Percentiles rank a stretch among this genome's conserved stretches.
phyloP scores from a whole-genome alignment of 257 asterid genomes.

The Perilla frutescens region DNA sequence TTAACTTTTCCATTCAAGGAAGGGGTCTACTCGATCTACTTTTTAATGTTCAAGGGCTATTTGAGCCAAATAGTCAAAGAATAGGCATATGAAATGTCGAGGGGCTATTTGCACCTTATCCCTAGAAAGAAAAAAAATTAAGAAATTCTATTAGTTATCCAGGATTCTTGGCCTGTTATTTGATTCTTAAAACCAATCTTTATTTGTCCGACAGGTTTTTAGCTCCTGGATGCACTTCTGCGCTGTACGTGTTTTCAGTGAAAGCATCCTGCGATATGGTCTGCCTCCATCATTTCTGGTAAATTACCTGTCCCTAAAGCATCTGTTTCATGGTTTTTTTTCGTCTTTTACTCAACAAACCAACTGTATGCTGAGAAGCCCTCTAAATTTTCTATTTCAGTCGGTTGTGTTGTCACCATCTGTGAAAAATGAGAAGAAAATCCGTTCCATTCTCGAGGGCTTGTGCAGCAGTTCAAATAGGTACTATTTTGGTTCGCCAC shows the following conservation, averaged over 20 bases:
- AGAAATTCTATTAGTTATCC: conserved; percentile 3
- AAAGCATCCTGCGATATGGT: conserved; percentile 93
- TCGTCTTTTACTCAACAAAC: neutral
- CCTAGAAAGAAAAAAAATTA: neutral
- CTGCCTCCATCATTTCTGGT: conserved; percentile 78
- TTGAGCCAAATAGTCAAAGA: too few relatives aligned
- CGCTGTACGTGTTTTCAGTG: conserved; percentile 88
- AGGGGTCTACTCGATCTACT: too few relatives aligned
- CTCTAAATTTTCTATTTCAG: conserved; percentile 50
- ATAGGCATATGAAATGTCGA: too few relatives aligned
- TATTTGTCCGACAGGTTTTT: conserved; percentile 65
- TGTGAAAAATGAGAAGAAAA: conserved; percentile 85
- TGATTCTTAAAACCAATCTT: conserved; percentile 20
- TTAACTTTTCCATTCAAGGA: too few relatives aligned
- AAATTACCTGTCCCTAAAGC: conserved; percentile 11
- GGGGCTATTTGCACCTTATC: too few relatives aligned
- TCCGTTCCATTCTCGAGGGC: conserved; percentile 78
- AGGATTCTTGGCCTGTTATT: conserved; percentile 13
- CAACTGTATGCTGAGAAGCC: conserved; percentile 24
- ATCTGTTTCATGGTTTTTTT: neutral
- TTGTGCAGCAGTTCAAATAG: conserved; percentile 75
- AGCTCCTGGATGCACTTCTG: conserved; percentile 99
- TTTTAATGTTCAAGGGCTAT: too few relatives aligned
- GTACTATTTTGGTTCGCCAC: conserved; percentile 40
- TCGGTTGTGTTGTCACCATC: conserved; percentile 86